Evolutionary conservation across 2,329 filamentous ascomycete genomes (phyloP).

Genomic region (Beauveria pseudobassiana): DNA sequence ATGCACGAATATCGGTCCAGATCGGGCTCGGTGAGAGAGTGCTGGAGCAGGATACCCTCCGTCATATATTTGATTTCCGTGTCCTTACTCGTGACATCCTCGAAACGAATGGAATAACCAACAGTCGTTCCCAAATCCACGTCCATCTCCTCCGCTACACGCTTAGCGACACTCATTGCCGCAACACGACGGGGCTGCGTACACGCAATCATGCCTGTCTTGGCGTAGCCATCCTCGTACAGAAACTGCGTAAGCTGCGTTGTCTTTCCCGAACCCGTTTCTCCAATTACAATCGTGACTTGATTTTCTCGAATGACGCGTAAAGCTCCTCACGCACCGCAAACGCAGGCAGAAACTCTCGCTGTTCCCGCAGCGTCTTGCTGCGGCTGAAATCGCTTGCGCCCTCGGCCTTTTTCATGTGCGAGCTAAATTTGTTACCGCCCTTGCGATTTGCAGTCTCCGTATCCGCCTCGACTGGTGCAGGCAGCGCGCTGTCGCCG

Average conservation of each 20-base stretch:
- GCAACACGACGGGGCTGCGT: constrained; percentile 95
- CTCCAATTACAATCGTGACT: constrained; percentile 91
- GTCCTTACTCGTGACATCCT: constrained; percentile 93
- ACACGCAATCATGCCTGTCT: constrained; percentile 84
- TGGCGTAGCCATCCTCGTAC: constrained; percentile 89
- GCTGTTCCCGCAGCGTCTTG: constrained; percentile 83
- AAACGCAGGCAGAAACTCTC: constrained; percentile 91
- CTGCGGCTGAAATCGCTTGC: constrained; percentile 89
- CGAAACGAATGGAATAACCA: constrained; percentile 95
- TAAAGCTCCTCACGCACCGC: constrained; percentile 90
- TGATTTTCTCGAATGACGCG: constrained; percentile 94
- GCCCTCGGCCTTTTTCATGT: constrained; percentile 79
- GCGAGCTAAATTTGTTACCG: constrained; percentile 73
- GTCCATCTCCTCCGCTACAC: constrained; percentile 98
- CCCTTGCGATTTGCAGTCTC: constrained; percentile 41
- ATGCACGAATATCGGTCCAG: constrained; percentile 95
- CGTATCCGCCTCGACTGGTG: constrained; percentile 61
- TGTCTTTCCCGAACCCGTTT: constrained; percentile 96
- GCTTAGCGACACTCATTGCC: constrained; percentile 97
- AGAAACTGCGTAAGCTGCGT: constrained; percentile 96
- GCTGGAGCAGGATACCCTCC: constrained; percentile 86
- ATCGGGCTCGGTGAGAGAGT: constrained; percentile 87
- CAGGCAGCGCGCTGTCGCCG: constrained; percentile 79
- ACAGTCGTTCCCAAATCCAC: constrained; percentile 80
- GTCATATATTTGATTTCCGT: constrained; percentile 99